A percentile compares a stretch with the other conserved stretches of the same genome.
Conservation (phyloP, 2,329 filamentous ascomycete genomes). For the Ascomycota sp. region DNA sequence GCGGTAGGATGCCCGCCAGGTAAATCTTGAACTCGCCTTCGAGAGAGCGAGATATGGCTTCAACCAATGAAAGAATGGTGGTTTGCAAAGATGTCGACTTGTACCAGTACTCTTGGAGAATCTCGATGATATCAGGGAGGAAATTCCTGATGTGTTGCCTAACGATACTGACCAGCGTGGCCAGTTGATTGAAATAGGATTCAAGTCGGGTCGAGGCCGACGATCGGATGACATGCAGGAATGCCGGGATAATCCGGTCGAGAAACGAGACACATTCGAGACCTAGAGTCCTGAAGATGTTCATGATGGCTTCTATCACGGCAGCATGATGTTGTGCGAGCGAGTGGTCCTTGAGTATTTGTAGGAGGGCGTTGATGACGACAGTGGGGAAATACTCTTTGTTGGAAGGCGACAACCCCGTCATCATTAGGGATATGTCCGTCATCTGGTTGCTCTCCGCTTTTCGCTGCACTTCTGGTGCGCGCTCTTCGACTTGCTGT, state of each 20-base stretch:
- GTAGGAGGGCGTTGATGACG: conserved; percentile 83
- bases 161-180: conserved; percentile 81
- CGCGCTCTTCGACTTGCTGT: conserved; percentile 64
- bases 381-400: conserved; percentile 98
- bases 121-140: conserved; percentile 62
- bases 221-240: conserved; percentile 68
- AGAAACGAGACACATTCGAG: conserved; percentile 91
- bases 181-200: conserved; percentile 92
- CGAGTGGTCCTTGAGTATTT: conserved; percentile 77
- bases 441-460: conserved; percentile 47
- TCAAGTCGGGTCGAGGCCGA: conserved; percentile 61
- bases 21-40: conserved; percentile 98
- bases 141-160: conserved; percentile 89
- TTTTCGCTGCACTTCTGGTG: conserved; percentile 54
- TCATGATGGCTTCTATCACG: conserved; percentile 95
- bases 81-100: conserved; percentile 58
- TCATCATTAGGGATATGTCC: conserved; percentile 96
- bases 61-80: conserved; percentile 77
- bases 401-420: conserved; percentile 79
- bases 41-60: conserved; percentile 78
- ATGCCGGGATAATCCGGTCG: conserved; percentile 80
- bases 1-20: conserved; percentile 62
- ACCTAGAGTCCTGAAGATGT: conserved; percentile 88
- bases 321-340: conserved; percentile 75
- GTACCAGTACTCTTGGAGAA: conserved; percentile 80